Percentiles rank a stretch among this genome's conserved stretches.
Conservation (phyloP, 2,329 filamentous ascomycete species). For the Aureobasidium zeae region DNA sequence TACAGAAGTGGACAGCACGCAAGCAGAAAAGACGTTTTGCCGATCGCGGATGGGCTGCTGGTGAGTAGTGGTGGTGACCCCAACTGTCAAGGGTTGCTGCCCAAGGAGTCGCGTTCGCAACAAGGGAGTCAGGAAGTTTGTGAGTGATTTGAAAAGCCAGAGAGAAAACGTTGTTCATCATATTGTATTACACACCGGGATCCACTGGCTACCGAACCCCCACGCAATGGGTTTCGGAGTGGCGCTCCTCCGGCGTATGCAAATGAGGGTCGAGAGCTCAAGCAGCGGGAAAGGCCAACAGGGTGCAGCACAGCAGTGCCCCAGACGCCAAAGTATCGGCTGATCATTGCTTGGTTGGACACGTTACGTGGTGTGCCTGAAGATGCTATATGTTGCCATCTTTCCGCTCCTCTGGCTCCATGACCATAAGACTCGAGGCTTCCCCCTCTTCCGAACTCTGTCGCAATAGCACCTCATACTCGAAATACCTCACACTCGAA, state of each 20-base stretch:
- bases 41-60: constrained; percentile 1
- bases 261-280: constrained; percentile 14
- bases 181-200: no score
- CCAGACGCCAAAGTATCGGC: constrained; percentile 15
- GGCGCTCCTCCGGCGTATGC: constrained; percentile 11
- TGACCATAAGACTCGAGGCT: not conserved
- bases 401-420: not conserved
- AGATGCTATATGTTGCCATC: constrained; percentile 15
- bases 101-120: no score
- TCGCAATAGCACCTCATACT: constrained; percentile 15
- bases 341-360: constrained; percentile 15
- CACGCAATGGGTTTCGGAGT: constrained; percentile 13
- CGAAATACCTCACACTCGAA: no score
- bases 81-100: not conserved
- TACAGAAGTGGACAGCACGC: constrained; percentile 13
- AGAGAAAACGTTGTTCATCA: constrained; percentile 12
- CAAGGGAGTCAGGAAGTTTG: no score
- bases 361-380: constrained; percentile 11
- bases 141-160: no score
- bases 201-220: constrained; percentile 15
- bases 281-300: constrained; percentile 13
- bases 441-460: not conserved
- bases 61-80: not conserved
- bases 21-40: constrained; percentile 14
- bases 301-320: constrained; percentile 15